Base-by-base conservation (phyloP, 768 basidiomycete species). In the Lactifluus pinguis region DNA sequence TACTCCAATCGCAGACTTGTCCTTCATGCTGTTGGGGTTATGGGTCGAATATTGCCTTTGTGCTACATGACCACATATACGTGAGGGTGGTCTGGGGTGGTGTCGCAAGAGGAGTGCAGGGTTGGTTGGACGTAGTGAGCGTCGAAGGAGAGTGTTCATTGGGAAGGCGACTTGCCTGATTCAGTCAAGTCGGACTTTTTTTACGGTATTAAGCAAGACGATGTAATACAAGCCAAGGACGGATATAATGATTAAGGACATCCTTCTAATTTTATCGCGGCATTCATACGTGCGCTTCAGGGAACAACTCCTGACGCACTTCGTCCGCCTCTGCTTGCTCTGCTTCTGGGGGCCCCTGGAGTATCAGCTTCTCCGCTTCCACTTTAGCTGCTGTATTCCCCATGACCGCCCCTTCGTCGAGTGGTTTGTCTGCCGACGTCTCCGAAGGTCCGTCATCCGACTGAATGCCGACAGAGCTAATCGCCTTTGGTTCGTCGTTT, bases 221-320 rank as follows among this genome's bases (percentile, higher is more conserved):
- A 25, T 25, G 25, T 25, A 25, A 25, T 25, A 25, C 25, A 25
- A 25, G 25, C 25, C 25, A 25, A 25, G 25, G 2, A 1, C 1
- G 25, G 25, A 25, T 25, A 25, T 25, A 25, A 25, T 25, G 25
- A 25, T 25, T 25, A 25, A 25, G 25, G 25, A 25, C 25, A 25
- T 25, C 25, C 25, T 25, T 25, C 25, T 25, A 25, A 25, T 36
- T n/a, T 48, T 45, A 45, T 11, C 14, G 49, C 13, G 34, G 39
- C 44, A 13, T 45, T 52, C 44, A 62, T 9, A 36, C 29, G 8
- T 55, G 30, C 30, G 61, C 66, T 42, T 71, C 69, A 7, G 74
- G 73, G 69, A 74, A 76, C 54, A 76, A 67, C 64, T 70, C 74
- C 7, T 71, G 66, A n/a, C 75, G 68, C 1, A 67, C 74, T 41